A percentile compares a stretch with the other conserved stretches of the same genome.
Evolutionary conservation across 495 filamentous ascomycete genomes (phyloP).

Genomic region (Neohortaea acidophila): DNA sequence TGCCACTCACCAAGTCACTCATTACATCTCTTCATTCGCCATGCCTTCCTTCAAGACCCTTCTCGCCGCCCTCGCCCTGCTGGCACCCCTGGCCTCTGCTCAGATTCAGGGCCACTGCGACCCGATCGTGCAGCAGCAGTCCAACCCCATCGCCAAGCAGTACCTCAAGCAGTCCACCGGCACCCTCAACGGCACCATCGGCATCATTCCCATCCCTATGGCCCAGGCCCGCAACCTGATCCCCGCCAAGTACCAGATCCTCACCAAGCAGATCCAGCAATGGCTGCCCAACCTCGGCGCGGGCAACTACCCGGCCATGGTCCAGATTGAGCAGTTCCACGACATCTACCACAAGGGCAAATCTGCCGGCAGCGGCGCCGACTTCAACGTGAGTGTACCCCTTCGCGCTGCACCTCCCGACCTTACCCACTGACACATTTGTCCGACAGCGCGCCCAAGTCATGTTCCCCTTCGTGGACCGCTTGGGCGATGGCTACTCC

Average conservation of each 20-base stretch:
- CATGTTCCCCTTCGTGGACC: not conserved
- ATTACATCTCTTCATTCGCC: too few relatives aligned
- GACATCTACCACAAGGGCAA: not conserved
- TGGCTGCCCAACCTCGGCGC: not conserved
- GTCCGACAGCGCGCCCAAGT: not conserved
- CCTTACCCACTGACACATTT: too few relatives aligned
- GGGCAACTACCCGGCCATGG: not conserved
- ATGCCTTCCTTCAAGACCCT: too few relatives aligned
- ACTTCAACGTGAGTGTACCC: too few relatives aligned
- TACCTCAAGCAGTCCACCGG: not conserved
- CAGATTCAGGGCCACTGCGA: slow-evolving; percentile 2
- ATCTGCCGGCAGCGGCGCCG: not conserved
- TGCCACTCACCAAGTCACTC: too few relatives aligned
- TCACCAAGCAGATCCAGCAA: not conserved
- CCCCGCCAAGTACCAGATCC: not conserved
- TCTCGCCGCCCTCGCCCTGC: not conserved
- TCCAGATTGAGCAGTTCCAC: slow-evolving; percentile 1
- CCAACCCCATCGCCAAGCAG: not conserved
- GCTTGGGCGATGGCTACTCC: not conserved
- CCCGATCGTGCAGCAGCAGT: not conserved
- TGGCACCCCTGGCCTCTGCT: not conserved
- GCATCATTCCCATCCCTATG: not conserved
- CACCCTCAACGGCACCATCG: slow-evolving; percentile 1
- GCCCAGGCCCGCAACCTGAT: not conserved
- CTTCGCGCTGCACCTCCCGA: too few relatives aligned